Evolutionary conservation across 2,329 filamentous ascomycete genomes (phyloP), one percentile per base, ranked within the genome.

Genomic region (Domatiomyces catenatus): DNA sequence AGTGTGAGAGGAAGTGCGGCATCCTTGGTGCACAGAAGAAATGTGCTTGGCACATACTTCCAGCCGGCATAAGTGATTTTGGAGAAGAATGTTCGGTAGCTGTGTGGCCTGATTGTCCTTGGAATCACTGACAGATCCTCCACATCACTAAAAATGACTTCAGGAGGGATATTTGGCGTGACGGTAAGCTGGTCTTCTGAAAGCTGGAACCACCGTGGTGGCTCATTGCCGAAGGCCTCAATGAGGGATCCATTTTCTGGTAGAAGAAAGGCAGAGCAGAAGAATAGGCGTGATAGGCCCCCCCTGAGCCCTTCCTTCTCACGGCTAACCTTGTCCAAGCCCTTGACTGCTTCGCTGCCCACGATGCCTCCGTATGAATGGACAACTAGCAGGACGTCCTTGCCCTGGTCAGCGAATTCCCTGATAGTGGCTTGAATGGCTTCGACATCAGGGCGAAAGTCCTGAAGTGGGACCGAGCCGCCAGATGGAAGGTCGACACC

Each of bases 11-110:
- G 64, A 45, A 70, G 64, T 2, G 67, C 67, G 22, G 59, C 58
- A 49, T 71, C 69, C 15, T 61, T 52, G 50, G 64, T 61, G 53
- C 68, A 71, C n/a, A 68, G 48, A 8, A 72, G 54, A 54, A 69
- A 71, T 10, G 67, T 68, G 24, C 58, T 63, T 1, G 67, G 64
- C 20, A 72, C 63, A 44, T 66, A 55, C 49, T 61, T 66, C 61
- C 64, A 71, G 0, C 65, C 66, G 10, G 63, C 63, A 36, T 65
- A 64, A 0, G 59, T 64, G 12, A 63, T 49, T 15, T 50, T 54
- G 8, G 50, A 62, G 26, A 53, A 52, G 44, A 66, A 63, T 2
- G 63, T 60, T 1, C 48, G 56, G 48, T 61, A 61, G 7, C 63
- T 59, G 45, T 67, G 65, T 15, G 57, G 59, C 8, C 61, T 59